phyloP scores from a whole-genome alignment of 208 protist species.

The Trichomonas tenax region DNA sequence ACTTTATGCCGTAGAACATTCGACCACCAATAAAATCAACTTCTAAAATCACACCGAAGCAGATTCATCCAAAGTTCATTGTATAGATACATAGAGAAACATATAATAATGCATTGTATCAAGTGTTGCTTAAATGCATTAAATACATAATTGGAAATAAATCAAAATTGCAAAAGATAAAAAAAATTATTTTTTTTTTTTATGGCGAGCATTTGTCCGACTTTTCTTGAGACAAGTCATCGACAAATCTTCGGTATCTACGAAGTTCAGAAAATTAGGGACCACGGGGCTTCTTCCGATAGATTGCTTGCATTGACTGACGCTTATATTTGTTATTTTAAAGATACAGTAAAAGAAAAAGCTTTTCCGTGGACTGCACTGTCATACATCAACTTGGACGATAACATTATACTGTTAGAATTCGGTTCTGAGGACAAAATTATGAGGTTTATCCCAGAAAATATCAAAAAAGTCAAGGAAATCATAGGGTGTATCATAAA shows the following conservation, averaged over 20 bases:
- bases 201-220: not conserved
- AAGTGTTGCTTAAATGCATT: too few species aligned
- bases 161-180: too few species aligned
- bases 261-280: not conserved
- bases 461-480: not conserved
- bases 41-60: too few species aligned
- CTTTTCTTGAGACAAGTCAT: not conserved
- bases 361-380: not conserved
- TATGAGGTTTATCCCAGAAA: not conserved
- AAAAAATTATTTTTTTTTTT: too few species aligned
- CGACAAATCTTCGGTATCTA: not conserved
- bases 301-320: not conserved
- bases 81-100: too few species aligned
- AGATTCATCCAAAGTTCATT: too few species aligned
- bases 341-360: not conserved
- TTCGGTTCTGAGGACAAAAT: not conserved
- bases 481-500: not conserved
- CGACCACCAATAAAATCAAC: too few species aligned
- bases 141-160: too few species aligned
- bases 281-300: not conserved
- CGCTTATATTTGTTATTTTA: not conserved
- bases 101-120: too few species aligned
- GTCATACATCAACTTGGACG: not conserved
- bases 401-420: not conserved
- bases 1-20: too few species aligned